Percentiles rank a stretch among this genome's conserved stretches.
Evolutionary conservation across 352 stramenopile genomes (phyloP).

Genomic region (Phytophthora tentaculata): DNA sequence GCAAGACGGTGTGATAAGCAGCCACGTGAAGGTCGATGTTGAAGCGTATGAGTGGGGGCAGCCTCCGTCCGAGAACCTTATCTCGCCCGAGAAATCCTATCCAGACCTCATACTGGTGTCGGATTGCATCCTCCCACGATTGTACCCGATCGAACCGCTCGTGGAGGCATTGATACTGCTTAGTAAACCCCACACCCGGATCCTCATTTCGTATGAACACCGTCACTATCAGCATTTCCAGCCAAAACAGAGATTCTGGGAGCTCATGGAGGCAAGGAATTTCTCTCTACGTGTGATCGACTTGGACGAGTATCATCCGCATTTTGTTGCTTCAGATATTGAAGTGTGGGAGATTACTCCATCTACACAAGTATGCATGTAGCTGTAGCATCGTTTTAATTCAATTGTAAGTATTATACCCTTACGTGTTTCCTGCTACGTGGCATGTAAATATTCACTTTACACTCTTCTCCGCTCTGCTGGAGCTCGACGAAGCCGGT

Average conservation of each 20-base stretch:
- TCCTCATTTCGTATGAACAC: slow-evolving; percentile 91
- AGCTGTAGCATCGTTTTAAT: slow-evolving; percentile 13
- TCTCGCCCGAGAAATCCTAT: slow-evolving; percentile 30
- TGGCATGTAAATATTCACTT: slow-evolving; percentile 14
- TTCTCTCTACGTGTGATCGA: slow-evolving; percentile 66
- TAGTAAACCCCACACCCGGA: slow-evolving; percentile 45
- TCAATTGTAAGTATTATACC: slow-evolving; percentile 2
- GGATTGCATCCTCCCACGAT: slow-evolving; percentile 95
- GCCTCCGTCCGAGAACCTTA: slow-evolving; percentile 39
- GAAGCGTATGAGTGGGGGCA: slow-evolving; percentile 92
- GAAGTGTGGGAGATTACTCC: slow-evolving; percentile 84
- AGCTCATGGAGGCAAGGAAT: slow-evolving; percentile 55
- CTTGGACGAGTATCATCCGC: slow-evolving; percentile 67
- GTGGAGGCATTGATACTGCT: slow-evolving; percentile 89
- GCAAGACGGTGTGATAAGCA: slow-evolving; percentile 33
- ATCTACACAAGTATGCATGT: background rate
- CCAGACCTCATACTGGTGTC: slow-evolving; percentile 92
- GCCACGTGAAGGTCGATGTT: slow-evolving; percentile 58
- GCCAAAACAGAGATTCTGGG: slow-evolving; percentile 80
- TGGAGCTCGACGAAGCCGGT: slow-evolving; percentile 22
- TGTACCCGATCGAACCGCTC: slow-evolving; percentile 96
- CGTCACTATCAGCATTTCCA: slow-evolving; percentile 85
- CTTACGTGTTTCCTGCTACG: background rate
- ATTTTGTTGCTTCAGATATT: slow-evolving; percentile 86
- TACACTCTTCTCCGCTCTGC: slow-evolving; percentile 5